Percentiles rank a stretch among this genome's conserved stretches.
phyloP scores from a whole-genome alignment of 2,329 filamentous ascomycete species.

The Cordyceps tenuipes region DNA sequence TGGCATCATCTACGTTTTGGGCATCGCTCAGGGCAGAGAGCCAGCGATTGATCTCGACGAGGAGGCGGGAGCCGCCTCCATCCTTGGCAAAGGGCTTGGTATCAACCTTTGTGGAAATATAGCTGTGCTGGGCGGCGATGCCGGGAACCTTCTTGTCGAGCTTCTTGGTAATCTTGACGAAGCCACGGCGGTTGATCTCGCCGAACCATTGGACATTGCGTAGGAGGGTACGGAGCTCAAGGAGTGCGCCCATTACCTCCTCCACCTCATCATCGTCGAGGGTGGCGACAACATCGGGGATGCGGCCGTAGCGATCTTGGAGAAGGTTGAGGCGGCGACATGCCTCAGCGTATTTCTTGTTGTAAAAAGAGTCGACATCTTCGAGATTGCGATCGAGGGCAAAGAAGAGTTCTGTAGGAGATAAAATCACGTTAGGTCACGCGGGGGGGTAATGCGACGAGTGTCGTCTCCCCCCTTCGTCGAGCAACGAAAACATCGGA shows the following conservation, averaged over 20 bases:
- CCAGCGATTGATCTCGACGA: conserved; percentile 77
- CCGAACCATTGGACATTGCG: conserved; percentile 96
- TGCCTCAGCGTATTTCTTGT: conserved; percentile 84
- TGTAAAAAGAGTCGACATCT: conserved; percentile 94
- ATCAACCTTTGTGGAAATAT: conserved; percentile 85
- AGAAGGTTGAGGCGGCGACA: conserved; percentile 77
- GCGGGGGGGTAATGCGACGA: conserved; percentile 23
- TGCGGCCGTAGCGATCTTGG: conserved; percentile 76
- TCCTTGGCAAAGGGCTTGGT: conserved; percentile 80
- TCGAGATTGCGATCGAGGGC: conserved; percentile 94
- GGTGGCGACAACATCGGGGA: conserved; percentile 57
- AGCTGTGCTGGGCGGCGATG: conserved; percentile 70
- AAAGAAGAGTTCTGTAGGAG: conserved; percentile 79
- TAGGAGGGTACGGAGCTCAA: conserved; percentile 80
- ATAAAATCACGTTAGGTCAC: conserved; percentile 17
- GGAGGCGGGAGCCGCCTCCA: conserved; percentile 37
- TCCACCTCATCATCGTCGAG: conserved; percentile 85
- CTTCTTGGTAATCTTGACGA: conserved; percentile 98
- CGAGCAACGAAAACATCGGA: conserved; percentile 2
- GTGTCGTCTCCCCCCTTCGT: conserved; percentile 14
- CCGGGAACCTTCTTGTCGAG: conserved; percentile 86
- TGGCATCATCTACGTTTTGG: conserved; percentile 66
- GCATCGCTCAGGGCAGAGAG: conserved; percentile 72
- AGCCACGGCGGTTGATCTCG: conserved; percentile 89
- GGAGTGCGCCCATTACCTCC: conserved; percentile 80